Conservation (phyloP, 495 filamentous ascomycete species). For the Thermothielavioides terrestris region DNA sequence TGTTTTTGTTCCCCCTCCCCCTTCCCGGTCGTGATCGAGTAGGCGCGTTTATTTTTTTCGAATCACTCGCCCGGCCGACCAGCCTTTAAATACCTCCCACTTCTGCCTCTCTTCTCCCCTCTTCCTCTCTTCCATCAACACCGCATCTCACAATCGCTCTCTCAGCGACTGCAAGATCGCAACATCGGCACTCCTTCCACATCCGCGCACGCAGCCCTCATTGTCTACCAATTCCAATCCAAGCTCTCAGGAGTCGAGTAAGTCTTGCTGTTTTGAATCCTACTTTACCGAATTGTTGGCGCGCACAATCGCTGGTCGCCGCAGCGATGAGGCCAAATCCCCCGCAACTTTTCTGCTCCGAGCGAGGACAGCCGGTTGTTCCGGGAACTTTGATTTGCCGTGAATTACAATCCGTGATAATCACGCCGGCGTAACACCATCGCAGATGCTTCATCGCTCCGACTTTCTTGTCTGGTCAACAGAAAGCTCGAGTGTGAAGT, state of each 20-base stretch:
- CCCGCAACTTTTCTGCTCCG: neutral
- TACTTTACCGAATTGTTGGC: neutral
- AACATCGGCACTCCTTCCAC: slow-evolving; percentile 3
- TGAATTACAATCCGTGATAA: too few relatives aligned
- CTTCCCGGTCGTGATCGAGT: neutral
- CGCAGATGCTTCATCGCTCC: too few relatives aligned
- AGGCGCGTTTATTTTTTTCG: neutral
- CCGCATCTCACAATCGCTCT: neutral
- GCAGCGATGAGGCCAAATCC: neutral
- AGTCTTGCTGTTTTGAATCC: neutral
- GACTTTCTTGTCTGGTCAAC: too few relatives aligned
- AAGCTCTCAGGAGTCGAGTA: neutral
- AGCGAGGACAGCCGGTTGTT: too few relatives aligned
- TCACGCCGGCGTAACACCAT: too few relatives aligned
- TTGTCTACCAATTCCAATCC: neutral
- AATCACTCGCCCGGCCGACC: neutral
- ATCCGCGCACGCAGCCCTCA: neutral
- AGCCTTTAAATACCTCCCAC: neutral
- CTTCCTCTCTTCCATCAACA: slow-evolving; percentile 1
- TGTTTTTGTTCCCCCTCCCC: neutral
- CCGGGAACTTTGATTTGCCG: too few relatives aligned
- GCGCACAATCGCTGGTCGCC: neutral
- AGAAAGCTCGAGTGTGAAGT: too few relatives aligned
- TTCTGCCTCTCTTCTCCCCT: neutral
- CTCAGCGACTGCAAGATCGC: neutral